These are phyloP conservation scores for Myriosclerotinia scirpicola DNA, from an alignment of 2,329 filamentous ascomycete genomes.

Conservation along the genomic window DNA sequence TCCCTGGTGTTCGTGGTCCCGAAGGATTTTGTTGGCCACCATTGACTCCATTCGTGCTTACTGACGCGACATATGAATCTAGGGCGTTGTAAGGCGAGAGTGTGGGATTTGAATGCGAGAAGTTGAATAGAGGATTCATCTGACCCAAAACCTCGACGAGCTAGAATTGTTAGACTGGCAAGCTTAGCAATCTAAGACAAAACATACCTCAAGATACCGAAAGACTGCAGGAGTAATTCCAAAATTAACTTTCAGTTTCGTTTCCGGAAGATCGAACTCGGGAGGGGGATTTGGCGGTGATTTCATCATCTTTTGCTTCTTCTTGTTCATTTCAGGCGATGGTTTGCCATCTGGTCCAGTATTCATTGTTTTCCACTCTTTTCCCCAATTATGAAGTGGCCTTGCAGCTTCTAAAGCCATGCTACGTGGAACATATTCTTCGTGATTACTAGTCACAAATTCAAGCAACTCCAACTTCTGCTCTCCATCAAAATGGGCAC, in stretches of 20 bases:
- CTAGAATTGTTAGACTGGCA: constrained; percentile 34
- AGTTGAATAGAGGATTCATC: constrained; percentile 64
- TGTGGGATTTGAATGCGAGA: constrained; percentile 54
- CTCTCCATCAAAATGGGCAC: constrained; percentile 74
- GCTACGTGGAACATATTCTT: constrained; percentile 78
- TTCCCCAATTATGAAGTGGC: constrained; percentile 63
- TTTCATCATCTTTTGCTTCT: constrained; percentile 60
- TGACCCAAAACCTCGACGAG: constrained; percentile 66
- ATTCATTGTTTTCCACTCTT: constrained; percentile 64
- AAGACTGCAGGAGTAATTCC: constrained; percentile 62
- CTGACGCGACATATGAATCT: constrained; percentile 57
- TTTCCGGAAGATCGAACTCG: constrained; percentile 60
- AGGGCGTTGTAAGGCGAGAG: constrained; percentile 59
- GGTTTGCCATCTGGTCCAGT: constrained; percentile 53
- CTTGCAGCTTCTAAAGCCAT: constrained; percentile 61
- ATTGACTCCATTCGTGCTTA: constrained; percentile 37
- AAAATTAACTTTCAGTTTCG: constrained; percentile 55
- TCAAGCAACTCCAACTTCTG: constrained; percentile 85
- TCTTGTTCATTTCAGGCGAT: constrained; percentile 68
- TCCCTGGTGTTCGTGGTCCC: constrained; percentile 38
- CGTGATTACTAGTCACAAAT: constrained; percentile 72
- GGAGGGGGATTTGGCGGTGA: constrained; percentile 59
- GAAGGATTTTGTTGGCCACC: constrained; percentile 31
- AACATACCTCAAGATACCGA: constrained; percentile 61
- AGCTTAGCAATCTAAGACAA: not conserved